Evolutionary conservation across 768 basidiomycete genomes (phyloP).

Genomic region (Panellus pusillus): DNA sequence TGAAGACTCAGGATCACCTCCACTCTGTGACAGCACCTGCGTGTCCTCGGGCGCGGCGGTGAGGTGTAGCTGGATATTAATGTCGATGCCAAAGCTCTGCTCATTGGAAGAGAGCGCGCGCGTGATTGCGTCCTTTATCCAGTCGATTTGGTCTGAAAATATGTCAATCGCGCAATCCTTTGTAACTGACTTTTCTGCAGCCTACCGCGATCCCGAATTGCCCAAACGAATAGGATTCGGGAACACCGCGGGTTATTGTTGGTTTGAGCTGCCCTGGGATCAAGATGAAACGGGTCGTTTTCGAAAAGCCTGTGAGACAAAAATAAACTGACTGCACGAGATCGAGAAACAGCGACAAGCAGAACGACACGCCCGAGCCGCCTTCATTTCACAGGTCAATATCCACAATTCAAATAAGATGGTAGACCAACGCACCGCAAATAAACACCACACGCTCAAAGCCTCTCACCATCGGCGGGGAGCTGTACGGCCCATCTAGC

Average conservation of each 20-base stretch:
- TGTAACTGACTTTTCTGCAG: background rate
- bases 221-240: constrained; percentile 43
- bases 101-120: constrained; percentile 26
- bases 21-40: constrained; percentile 22
- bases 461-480: constrained; percentile 34
- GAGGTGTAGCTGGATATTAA: constrained; percentile 42
- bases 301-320: background rate
- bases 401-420: background rate
- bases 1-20: constrained; percentile 8
- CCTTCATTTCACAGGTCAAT: constrained; percentile 27
- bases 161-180: background rate
- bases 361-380: constrained; percentile 52
- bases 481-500: constrained; percentile 43
- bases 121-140: constrained; percentile 44
- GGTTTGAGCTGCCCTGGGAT: constrained; percentile 27
- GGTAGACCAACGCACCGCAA: constrained; percentile 32
- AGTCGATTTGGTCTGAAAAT: constrained; percentile 37
- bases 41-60: constrained; percentile 30
- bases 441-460: constrained; percentile 42
- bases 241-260: constrained; percentile 29
- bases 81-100: constrained; percentile 29
- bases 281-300: background rate
- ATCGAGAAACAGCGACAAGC: constrained; percentile 44
- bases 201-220: constrained; percentile 41
- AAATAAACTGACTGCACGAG: constrained; percentile 36